Conservation (phyloP, 2,329 filamentous ascomycete genomes). For the Xylariaceae sp. region DNA sequence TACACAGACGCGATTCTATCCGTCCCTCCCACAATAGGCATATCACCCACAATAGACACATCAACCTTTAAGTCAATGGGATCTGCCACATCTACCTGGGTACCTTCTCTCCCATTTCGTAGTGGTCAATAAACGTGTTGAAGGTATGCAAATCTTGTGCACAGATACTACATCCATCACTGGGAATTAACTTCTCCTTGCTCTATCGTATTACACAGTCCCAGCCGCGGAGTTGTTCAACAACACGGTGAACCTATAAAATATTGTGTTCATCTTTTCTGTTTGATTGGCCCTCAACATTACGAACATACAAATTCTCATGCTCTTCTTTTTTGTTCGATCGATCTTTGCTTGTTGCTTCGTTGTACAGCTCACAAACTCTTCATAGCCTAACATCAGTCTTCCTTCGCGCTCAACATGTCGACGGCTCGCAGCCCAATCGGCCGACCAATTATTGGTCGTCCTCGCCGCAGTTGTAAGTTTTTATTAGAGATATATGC, state of each 20-base stretch:
- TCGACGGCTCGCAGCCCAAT: slow-evolving; percentile 13
- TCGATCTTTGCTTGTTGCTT: neutral
- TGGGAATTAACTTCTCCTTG: no score
- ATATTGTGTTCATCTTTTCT: no score
- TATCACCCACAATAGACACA: neutral
- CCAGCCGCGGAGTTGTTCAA: no score
- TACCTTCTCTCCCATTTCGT: no score
- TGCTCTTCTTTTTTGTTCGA: neutral
- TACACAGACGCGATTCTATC: slow-evolving; percentile 1
- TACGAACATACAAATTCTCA: neutral
- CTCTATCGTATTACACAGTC: no score
- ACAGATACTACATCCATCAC: no score
- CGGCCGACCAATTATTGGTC: slow-evolving; percentile 16
- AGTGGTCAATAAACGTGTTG: no score
- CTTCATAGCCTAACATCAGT: neutral
- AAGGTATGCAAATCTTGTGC: no score
- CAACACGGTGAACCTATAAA: no score
- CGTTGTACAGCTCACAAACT: neutral
- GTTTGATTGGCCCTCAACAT: no score
- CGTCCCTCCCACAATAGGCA: no score
- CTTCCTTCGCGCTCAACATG: slow-evolving; percentile 6
- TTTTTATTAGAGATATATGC: neutral
- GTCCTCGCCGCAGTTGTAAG: slow-evolving; percentile 22
- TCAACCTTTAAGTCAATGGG: neutral
- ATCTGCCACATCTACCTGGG: no score